phyloP scores from a whole-genome alignment of 2,329 filamentous ascomycete genomes.

The Aspergillus puulaauensis region DNA sequence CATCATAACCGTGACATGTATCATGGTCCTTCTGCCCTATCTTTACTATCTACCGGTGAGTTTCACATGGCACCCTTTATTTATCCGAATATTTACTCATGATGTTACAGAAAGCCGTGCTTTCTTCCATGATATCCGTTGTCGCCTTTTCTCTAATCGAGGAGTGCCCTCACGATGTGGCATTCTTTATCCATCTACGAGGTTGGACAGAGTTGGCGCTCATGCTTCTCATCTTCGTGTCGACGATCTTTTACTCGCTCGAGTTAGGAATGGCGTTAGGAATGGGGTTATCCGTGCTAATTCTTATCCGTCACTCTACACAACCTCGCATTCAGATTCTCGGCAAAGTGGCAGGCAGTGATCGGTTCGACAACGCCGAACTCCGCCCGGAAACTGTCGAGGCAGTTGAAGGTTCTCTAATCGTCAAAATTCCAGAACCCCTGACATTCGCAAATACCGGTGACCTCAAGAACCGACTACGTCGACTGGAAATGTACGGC shows the following conservation, averaged over 20 bases:
- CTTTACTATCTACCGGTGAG: conserved; percentile 94
- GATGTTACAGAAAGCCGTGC: conserved; percentile 73
- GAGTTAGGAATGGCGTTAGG: conserved; percentile 91
- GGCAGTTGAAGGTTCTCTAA: conserved; percentile 86
- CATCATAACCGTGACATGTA: conserved; percentile 75
- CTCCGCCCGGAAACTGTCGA: conserved; percentile 71
- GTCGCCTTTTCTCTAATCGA: conserved; percentile 94
- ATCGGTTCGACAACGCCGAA: conserved; percentile 83
- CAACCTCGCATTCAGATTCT: conserved; percentile 94
- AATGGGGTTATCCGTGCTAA: conserved; percentile 83
- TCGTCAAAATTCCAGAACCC: conserved; percentile 96
- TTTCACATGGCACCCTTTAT: conserved; percentile 19
- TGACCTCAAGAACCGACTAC: conserved; percentile 78
- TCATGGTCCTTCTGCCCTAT: conserved; percentile 80
- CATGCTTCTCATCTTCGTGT: conserved; percentile 85
- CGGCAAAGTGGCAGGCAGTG: conserved; percentile 74
- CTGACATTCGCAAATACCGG: conserved; percentile 97
- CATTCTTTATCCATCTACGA: conserved; percentile 81
- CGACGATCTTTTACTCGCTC: conserved; percentile 93
- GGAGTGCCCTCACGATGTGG: conserved; percentile 88
- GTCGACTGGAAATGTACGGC: conserved; percentile 87
- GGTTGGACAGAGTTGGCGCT: conserved; percentile 83
- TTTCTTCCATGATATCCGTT: conserved; percentile 91
- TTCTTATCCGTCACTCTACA: conserved; percentile 86
- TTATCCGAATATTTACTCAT: not conserved